Base-by-base conservation (phyloP, 1,284 basidiomycete species). In the Cutaneotrichosporon daszewskae region DNA sequence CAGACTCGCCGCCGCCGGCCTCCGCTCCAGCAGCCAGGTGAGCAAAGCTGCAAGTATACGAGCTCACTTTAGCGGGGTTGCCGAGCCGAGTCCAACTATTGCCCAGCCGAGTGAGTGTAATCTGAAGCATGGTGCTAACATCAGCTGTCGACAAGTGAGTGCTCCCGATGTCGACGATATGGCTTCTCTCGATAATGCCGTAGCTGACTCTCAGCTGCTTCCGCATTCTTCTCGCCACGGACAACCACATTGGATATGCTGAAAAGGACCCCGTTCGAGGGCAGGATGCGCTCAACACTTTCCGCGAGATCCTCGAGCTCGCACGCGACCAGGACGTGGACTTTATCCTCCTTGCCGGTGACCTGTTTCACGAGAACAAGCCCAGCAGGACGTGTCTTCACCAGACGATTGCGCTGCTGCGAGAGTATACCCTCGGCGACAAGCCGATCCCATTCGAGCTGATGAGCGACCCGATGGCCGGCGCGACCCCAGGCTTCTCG, bases 341-440 rank as follows among this genome's bases (percentile, higher is more conserved):
- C 72, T 88, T 95, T 62, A 79, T 99, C 43, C 78, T 99, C 3
- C 80, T 97, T 2, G 92, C 86, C 12, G 94, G 95, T 10, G 95
- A 98, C 69, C 75, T 98, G 7, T 98, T 98, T 64, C 95, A 99
- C 67, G 95, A 99, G 62, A 98, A 98, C 68, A 81, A 90, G 51
- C 95, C 95, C 0, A 89, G 88, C 23, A 74, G 92, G 56, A 85
- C 90, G 32, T 87, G 86, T 50, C 71, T 98, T 44, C 94, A 88
- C 69, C 82, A 87, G 64, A 84, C 84, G 1, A 87, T 91, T 62
- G 87, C 88, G 0, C 75, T 96, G 9, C 72, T 99, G 44, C 81
- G 95, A 40, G 87, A 98, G 71, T 90, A 87, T 66, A 91, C 89
- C 0, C 62, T 97, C 43, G 86, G 87, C 10, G 83, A 94, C 63